Conservation (phyloP, 2,329 filamentous ascomycete species). For the Ascochyta pisi region DNA sequence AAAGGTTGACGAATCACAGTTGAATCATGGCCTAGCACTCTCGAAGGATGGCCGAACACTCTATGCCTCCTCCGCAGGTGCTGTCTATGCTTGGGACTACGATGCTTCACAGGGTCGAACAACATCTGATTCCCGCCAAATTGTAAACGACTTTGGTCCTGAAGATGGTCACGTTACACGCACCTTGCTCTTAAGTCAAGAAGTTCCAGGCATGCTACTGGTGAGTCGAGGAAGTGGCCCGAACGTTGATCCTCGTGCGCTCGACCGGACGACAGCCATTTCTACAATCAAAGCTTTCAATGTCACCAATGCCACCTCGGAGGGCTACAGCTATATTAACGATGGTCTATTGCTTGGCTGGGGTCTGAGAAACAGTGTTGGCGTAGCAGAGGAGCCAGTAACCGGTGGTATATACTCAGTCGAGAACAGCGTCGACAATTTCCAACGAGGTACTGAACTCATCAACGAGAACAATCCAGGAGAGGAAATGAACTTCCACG, state of each 20-base stretch:
- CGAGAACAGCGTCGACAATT: slow-evolving; percentile 74
- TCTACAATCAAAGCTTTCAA: slow-evolving; percentile 73
- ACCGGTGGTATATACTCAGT: slow-evolving; percentile 63
- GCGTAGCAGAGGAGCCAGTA: slow-evolving; percentile 67
- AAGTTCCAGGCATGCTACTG: slow-evolving; percentile 64
- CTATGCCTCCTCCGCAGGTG: slow-evolving; percentile 63
- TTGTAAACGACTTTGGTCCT: slow-evolving; percentile 69
- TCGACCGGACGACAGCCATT: slow-evolving; percentile 61
- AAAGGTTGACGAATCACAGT: slow-evolving; percentile 23
- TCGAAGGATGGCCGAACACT: slow-evolving; percentile 58
- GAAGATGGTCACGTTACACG: slow-evolving; percentile 67
- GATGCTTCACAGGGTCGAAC: slow-evolving; percentile 57
- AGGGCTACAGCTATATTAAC: slow-evolving; percentile 58
- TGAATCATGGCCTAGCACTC: slow-evolving; percentile 61
- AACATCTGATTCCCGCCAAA: slow-evolving; percentile 57
- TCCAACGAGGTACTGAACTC: slow-evolving; percentile 64
- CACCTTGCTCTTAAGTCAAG: slow-evolving; percentile 68
- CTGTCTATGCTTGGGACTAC: slow-evolving; percentile 72
- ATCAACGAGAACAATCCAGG: slow-evolving; percentile 73
- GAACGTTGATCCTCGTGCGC: slow-evolving; percentile 67
- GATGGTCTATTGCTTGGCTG: slow-evolving; percentile 63
- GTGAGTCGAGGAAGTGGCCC: slow-evolving; percentile 69
- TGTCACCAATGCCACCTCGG: slow-evolving; percentile 51
- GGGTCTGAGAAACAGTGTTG: slow-evolving; percentile 77
- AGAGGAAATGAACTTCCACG: slow-evolving; percentile 77